These are phyloP conservation scores for Cucumis sativus DNA, from an alignment of 306 rosid genomes.

Conservation along the genomic window Cucumber_9930_V3 NC_026657.2:1654001-1654500, in stretches of 20 bases:
- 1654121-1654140: slow-evolving; percentile 5
- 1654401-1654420: not conserved
- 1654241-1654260: not conserved
- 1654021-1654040: slow-evolving; percentile 91
- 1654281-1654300: not conserved
- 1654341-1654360: not conserved
- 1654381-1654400: not conserved
- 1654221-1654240: not conserved
- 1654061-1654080: slow-evolving; percentile 86
- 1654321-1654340: not conserved
- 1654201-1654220: not conserved
- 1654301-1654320: not conserved
- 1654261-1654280: not conserved
- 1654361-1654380: not conserved
- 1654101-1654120: not conserved
- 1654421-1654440: not conserved
- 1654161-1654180: not conserved
- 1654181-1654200: not conserved
- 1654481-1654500: not conserved
- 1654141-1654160: not conserved
- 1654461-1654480: not conserved
- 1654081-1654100: slow-evolving; percentile 32
- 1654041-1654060: slow-evolving; percentile 91
- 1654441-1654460: not conserved
- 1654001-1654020: slow-evolving; percentile 99